Conservation (phyloP, 108 stramenopile species). For the Skeletonema menzelii region DNA sequence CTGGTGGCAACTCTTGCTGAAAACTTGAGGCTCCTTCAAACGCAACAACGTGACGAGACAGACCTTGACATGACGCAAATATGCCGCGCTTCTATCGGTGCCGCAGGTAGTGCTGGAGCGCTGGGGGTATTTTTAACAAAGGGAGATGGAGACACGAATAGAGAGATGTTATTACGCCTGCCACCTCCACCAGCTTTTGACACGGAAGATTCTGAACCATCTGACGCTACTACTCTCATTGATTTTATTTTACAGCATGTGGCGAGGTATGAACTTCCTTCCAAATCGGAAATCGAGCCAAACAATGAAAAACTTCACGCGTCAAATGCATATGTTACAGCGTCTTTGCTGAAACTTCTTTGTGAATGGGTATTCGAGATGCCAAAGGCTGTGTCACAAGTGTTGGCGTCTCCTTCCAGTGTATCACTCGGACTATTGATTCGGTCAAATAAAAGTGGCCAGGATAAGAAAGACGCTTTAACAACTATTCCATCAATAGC, state of each 20-base stretch:
- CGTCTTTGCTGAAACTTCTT: constrained; percentile 51
- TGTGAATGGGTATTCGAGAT: constrained; percentile 62
- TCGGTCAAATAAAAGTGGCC: constrained; percentile 15
- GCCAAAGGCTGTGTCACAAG: constrained; percentile 57
- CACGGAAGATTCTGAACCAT: constrained; percentile 4
- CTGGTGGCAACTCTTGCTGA: constrained; percentile 68
- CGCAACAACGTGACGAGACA: constrained; percentile 1
- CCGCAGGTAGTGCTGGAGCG: constrained; percentile 63
- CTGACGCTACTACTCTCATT: constrained; percentile 29
- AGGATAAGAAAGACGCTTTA: neutral
- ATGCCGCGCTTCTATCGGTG: constrained; percentile 49
- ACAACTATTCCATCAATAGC: neutral
- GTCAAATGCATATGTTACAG: constrained; percentile 26
- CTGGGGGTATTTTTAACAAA: constrained; percentile 56
- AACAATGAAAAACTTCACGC: constrained; percentile 11
- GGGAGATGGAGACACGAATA: constrained; percentile 57
- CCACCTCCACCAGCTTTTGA: constrained; percentile 27
- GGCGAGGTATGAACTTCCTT: constrained; percentile 13
- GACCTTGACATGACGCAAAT: constrained; percentile 16
- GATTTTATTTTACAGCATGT: constrained; percentile 46
- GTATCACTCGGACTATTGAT: constrained; percentile 38
- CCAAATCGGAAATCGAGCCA: neutral
- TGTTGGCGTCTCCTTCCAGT: constrained; percentile 55
- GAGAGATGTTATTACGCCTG: constrained; percentile 66
- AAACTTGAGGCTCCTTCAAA: constrained; percentile 43